These are phyloP conservation scores for Neurospora sp. DNA, from an alignment of 495 filamentous ascomycete species.

Conservation along the genomic window DNA sequence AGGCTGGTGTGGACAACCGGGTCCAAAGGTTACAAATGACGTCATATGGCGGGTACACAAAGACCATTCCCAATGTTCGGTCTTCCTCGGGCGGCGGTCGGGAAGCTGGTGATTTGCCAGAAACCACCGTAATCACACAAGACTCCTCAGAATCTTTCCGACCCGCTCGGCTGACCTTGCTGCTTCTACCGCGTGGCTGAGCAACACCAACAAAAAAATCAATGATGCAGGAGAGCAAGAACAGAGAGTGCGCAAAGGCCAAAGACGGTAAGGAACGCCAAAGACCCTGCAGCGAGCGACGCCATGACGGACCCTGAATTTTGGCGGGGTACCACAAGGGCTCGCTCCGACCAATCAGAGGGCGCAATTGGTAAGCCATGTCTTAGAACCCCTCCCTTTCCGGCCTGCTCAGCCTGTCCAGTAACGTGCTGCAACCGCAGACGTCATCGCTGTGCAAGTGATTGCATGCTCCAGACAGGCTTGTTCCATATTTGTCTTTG, in stretches of 20 bases:
- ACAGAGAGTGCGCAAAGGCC: not conserved
- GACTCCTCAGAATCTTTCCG: not conserved
- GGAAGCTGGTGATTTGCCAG: not conserved
- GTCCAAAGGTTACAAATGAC: not conserved
- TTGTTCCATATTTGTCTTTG: not conserved
- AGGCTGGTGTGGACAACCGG: not conserved
- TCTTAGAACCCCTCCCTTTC: constrained; percentile 2
- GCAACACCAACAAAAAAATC: not conserved
- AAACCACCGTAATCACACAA: not conserved
- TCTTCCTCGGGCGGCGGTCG: not conserved
- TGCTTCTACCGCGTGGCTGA: not conserved
- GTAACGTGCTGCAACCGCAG: constrained; percentile 4
- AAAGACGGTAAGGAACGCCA: not conserved
- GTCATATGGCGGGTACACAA: not conserved
- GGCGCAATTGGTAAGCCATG: constrained; percentile 5
- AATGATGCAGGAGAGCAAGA: not conserved
- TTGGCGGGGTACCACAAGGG: constrained; percentile 1
- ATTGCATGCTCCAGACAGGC: not conserved
- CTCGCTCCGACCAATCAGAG: constrained; percentile 6
- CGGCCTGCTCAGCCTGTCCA: not conserved
- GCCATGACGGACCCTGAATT: constrained; percentile 9
- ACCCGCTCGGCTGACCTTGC: not conserved
- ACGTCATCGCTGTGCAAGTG: constrained; percentile 16
- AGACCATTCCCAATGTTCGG: not conserved
- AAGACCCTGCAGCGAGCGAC: constrained; percentile 10